Conservation (phyloP, 75 land plant species). For the Sequoia sempervirens region DNA sequence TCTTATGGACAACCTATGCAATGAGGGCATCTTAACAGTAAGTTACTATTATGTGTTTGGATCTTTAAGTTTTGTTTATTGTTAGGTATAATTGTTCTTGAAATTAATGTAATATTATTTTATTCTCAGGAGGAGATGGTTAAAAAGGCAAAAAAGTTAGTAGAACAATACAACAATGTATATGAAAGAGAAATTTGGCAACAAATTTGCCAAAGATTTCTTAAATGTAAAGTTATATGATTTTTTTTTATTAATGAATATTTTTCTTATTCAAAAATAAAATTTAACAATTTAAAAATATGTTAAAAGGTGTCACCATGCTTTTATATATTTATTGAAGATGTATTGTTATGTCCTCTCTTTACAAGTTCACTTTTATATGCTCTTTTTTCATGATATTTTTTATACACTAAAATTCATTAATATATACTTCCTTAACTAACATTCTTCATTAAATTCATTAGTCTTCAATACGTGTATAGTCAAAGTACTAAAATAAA, state of each 20-base stretch:
- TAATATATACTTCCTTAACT: no score
- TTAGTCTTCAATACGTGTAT: no score
- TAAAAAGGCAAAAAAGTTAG: slow-evolving; percentile 25
- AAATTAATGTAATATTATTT: not conserved
- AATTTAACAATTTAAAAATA: no score
- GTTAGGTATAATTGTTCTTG: not conserved
- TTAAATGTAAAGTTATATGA: not conserved
- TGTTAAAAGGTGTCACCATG: no score
- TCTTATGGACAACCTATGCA: slow-evolving; percentile 56
- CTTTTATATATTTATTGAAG: no score
- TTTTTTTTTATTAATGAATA: no score
- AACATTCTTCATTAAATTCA: no score
- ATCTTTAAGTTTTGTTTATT: not conserved
- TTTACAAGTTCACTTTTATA: no score
- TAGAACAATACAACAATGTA: slow-evolving; percentile 19
- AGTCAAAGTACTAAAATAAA: no score
- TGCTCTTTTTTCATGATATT: no score
- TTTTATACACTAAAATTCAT: no score
- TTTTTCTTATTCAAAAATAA: not conserved
- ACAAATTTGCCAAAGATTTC: slow-evolving; percentile 43
- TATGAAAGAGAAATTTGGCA: slow-evolving; percentile 31
- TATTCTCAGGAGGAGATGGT: slow-evolving; percentile 46
- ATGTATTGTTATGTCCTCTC: no score
- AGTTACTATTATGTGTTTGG: not conserved
- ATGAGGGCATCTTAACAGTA: slow-evolving; percentile 36